These are phyloP conservation scores for Mucor lusitanicus DNA, from an alignment of 371 early-diverging fungal genomes.

Conservation along the genomic window DNA sequence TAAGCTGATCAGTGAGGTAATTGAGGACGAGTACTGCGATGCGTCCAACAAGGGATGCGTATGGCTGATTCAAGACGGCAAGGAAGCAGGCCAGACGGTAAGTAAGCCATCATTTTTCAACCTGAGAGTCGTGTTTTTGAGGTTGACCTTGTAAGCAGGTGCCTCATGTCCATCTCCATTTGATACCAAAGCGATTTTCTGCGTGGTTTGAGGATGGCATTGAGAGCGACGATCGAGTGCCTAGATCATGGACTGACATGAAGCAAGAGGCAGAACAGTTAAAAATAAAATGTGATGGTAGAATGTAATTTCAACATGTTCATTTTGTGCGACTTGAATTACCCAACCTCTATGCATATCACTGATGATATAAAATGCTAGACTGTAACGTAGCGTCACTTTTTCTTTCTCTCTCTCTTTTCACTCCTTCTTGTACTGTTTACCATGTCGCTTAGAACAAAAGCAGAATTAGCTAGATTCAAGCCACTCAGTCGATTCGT, in stretches of 20 bases:
- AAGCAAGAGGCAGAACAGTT: constrained; percentile 15
- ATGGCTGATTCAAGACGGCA: constrained; percentile 12
- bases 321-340: not conserved
- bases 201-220: not conserved
- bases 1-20: not conserved
- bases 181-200: constrained; percentile 13
- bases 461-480: not conserved
- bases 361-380: not conserved
- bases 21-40: not conserved
- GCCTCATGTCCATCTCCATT: constrained; percentile 12
- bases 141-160: not conserved
- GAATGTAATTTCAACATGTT: not conserved
- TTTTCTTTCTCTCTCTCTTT: not conserved
- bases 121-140: not conserved
- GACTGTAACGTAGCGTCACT: not conserved
- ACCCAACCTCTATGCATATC: not conserved
- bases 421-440: not conserved
- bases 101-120: not conserved
- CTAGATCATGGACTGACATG: constrained; percentile 9
- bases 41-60: not conserved
- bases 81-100: constrained; percentile 17
- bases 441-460: not conserved
- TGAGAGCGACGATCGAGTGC: not conserved
- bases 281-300: not conserved
- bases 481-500: constrained; percentile 12